Percentiles rank a stretch among this genome's conserved stretches.
These are phyloP conservation scores for Oryza brachyantha DNA, from an alignment of 176 grass and related monocot species.

Conservation along the genomic window DNA sequence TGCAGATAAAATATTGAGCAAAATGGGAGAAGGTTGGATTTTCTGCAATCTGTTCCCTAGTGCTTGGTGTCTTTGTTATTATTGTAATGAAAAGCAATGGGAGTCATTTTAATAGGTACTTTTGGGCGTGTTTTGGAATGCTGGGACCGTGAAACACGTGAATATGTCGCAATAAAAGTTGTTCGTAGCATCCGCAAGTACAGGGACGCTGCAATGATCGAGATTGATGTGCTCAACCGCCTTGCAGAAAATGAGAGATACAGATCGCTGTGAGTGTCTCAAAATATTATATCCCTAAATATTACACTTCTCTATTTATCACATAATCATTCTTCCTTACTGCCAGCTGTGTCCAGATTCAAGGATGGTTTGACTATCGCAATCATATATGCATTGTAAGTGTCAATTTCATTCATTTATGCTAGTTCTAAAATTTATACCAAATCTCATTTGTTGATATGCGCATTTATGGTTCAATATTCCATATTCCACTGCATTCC, in stretches of 20 bases:
- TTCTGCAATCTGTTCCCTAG: conserved; percentile 38
- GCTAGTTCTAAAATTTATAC: conserved; percentile 16
- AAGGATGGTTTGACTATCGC: conserved; percentile 95
- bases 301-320: conserved; percentile 8
- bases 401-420: conserved; percentile 29
- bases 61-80: conserved; percentile 16
- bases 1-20: conserved; percentile 97
- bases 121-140: conserved; percentile 99
- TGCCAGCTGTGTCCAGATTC: conserved; percentile 86
- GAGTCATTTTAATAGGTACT: conserved; percentile 61
- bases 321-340: conserved; percentile 9
- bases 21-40: conserved; percentile 94
- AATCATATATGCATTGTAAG: conserved; percentile 99
- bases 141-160: conserved; percentile 84
- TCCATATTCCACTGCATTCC: not conserved
- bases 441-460: conserved; percentile 4
- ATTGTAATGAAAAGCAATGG: conserved; percentile 37
- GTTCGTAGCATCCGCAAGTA: conserved; percentile 87
- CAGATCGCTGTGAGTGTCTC: conserved; percentile 58
- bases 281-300: conserved; percentile 5
- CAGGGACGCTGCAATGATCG: conserved; percentile 80
- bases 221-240: conserved; percentile 80
- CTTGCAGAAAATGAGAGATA: conserved; percentile 70
- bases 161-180: conserved; percentile 92
- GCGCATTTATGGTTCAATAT: not conserved